Conservation (phyloP, 257 asterid species). For the Ilex asprella region DNA sequence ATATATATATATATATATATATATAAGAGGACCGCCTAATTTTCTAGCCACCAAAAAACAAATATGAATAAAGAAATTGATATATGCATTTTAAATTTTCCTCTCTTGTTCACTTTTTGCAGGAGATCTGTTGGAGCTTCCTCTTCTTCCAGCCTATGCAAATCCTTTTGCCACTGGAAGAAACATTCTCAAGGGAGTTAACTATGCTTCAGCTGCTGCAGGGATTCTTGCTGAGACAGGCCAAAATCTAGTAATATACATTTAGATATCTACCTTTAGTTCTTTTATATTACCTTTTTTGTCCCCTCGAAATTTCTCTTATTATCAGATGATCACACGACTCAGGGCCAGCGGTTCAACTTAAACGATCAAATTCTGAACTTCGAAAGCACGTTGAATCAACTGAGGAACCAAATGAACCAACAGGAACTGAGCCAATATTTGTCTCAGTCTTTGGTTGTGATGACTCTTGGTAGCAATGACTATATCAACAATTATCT, state of each 20-base stretch:
- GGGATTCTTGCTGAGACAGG: constrained; percentile 77
- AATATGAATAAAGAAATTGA: background rate
- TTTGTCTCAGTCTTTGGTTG: constrained; percentile 41
- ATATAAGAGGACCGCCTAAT: background rate
- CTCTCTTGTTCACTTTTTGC: background rate
- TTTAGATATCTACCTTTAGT: background rate
- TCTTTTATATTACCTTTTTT: background rate
- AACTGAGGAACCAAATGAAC: constrained; percentile 25
- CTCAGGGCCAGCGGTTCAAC: constrained; percentile 64
- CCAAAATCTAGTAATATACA: constrained; percentile 33
- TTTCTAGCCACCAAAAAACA: background rate
- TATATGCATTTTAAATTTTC: background rate
- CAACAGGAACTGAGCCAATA: constrained; percentile 32
- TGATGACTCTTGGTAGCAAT: constrained; percentile 57
- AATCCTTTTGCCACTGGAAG: constrained; percentile 22
- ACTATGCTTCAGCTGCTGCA: constrained; percentile 77
- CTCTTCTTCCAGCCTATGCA: constrained; percentile 44
- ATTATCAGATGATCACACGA: background rate
- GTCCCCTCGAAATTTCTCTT: background rate
- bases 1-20: too few relatives aligned
- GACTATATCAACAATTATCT: constrained; percentile 68
- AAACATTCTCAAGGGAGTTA: constrained; percentile 45
- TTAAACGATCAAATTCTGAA: constrained; percentile 40
- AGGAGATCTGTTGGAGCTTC: constrained; percentile 49
- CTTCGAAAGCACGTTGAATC: constrained; percentile 39